phyloP scores from a whole-genome alignment of 441 rosid genomes.

The Arabidopsis hybrid region DNA sequence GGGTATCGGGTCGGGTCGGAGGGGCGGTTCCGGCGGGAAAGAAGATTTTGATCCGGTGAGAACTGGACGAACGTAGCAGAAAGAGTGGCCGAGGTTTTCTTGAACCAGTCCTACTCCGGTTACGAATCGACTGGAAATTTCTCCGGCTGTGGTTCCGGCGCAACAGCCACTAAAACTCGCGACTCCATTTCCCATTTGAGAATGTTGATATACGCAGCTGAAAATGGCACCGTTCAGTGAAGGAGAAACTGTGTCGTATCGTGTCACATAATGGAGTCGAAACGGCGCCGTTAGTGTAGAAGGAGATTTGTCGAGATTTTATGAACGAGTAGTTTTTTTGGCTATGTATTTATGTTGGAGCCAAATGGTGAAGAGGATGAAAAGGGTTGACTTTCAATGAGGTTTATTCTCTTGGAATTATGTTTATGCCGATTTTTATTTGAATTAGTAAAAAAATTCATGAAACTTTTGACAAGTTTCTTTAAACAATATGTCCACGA shows the following conservation, averaged over 20 bases:
- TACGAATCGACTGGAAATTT: constrained; percentile 46
- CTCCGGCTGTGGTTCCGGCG: constrained; percentile 47
- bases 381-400: constrained; percentile 35
- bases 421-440: constrained; percentile 25
- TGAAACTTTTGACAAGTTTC: neutral
- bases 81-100: constrained; percentile 64
- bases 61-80: constrained; percentile 57
- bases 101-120: constrained; percentile 29
- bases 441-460: constrained; percentile 31
- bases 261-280: neutral
- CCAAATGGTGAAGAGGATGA: constrained; percentile 23
- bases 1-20: constrained; percentile 40
- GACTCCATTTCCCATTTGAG: constrained; percentile 57
- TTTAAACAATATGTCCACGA: neutral
- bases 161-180: constrained; percentile 48
- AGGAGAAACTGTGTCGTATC: constrained; percentile 5
- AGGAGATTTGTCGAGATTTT: neutral
- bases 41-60: constrained; percentile 27
- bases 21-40: constrained; percentile 47
- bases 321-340: constrained; percentile 14
- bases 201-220: neutral
- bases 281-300: constrained; percentile 1
- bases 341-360: constrained; percentile 37
- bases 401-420: constrained; percentile 40
- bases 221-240: neutral